Conservation (phyloP, 306 rosid species). For the Castanospermum australe region DNA sequence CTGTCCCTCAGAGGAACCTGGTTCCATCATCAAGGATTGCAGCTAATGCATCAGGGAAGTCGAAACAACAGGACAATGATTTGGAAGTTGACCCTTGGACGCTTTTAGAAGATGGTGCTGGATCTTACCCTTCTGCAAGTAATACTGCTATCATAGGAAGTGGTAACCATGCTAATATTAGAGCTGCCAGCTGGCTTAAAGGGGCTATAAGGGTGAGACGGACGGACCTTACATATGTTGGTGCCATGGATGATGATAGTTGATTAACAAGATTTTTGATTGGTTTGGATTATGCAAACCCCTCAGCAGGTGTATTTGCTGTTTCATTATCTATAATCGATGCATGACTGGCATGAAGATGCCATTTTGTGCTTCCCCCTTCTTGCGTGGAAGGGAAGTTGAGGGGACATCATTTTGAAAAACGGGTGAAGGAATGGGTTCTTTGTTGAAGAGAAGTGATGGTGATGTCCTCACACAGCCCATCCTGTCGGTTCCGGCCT, state of each 20-base stretch:
- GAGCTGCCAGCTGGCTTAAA: conserved; percentile 88
- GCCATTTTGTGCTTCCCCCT: conserved; percentile 38
- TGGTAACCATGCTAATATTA: conserved; percentile 68
- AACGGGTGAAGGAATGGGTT: conserved; percentile 31
- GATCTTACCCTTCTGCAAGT: conserved; percentile 65
- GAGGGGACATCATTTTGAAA: conserved; percentile 32
- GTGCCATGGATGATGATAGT: conserved; percentile 83
- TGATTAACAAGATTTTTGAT: conserved; percentile 53
- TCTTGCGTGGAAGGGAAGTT: conserved; percentile 33
- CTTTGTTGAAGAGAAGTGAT: conserved; percentile 31
- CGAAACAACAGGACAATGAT: conserved; percentile 66
- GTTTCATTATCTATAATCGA: conserved; percentile 22
- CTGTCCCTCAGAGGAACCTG: conserved; percentile 52
- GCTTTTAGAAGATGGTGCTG: conserved; percentile 87
- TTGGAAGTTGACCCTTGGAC: conserved; percentile 88
- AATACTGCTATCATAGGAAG: conserved; percentile 58
- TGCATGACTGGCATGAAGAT: conserved; percentile 46
- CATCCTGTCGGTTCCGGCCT: conserved; percentile 24
- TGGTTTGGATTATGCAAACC: conserved; percentile 42
- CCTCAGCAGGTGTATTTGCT: conserved; percentile 43
- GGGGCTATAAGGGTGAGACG: conserved; percentile 92
- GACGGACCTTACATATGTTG: conserved; percentile 82
- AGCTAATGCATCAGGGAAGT: conserved; percentile 56
- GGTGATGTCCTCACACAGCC: conserved; percentile 29
- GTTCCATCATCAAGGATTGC: conserved; percentile 42